A percentile compares a stretch with the other conserved stretches of the same genome.
Conservation (phyloP, 2,329 filamentous ascomycete genomes). For the Blastomyces parvus region DNA sequence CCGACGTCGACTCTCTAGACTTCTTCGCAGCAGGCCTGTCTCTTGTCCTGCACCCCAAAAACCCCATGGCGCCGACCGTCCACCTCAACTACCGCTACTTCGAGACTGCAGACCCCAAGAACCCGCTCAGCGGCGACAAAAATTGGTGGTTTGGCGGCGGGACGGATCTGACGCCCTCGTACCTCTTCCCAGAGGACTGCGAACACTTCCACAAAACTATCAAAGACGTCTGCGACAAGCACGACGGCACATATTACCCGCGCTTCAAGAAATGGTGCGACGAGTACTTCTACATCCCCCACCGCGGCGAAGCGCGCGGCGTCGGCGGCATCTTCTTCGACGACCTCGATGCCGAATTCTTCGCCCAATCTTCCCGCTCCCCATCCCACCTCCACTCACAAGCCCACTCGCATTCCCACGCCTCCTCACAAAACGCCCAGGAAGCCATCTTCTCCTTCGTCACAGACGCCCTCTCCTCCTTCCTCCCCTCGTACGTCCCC, state of each 20-base stretch:
- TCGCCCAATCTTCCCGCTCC: conserved; percentile 14
- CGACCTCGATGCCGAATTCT: conserved; percentile 62
- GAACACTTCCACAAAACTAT: conserved; percentile 93
- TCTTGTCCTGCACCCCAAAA: conserved; percentile 83
- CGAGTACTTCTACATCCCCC: conserved; percentile 90
- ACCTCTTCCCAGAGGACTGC: conserved; percentile 93
- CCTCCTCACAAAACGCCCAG: conserved; percentile 62
- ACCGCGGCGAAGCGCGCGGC: conserved; percentile 76
- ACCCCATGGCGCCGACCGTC: conserved; percentile 95
- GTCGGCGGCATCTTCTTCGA: conserved; percentile 98
- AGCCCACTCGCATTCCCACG: conserved; percentile 22
- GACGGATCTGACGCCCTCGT: conserved; percentile 83
- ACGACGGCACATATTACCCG: conserved; percentile 85
- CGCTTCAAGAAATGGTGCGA: conserved; percentile 98
- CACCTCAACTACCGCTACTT: conserved; percentile 99
- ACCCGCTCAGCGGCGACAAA: conserved; percentile 56
- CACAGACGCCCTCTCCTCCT: conserved; percentile 73
- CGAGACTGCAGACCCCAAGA: conserved; percentile 80
- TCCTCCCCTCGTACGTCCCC: conserved; percentile 82
- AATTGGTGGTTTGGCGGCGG: conserved; percentile 97
- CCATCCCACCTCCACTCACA: conserved; percentile 18
- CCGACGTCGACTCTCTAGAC: conserved; percentile 69
- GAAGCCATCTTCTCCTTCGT: conserved; percentile 87
- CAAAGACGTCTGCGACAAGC: conserved; percentile 85
- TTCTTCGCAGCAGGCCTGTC: conserved; percentile 95